phyloP scores from a whole-genome alignment of 2,329 filamentous ascomycete genomes.

The Sporothrix sp. region DNA sequence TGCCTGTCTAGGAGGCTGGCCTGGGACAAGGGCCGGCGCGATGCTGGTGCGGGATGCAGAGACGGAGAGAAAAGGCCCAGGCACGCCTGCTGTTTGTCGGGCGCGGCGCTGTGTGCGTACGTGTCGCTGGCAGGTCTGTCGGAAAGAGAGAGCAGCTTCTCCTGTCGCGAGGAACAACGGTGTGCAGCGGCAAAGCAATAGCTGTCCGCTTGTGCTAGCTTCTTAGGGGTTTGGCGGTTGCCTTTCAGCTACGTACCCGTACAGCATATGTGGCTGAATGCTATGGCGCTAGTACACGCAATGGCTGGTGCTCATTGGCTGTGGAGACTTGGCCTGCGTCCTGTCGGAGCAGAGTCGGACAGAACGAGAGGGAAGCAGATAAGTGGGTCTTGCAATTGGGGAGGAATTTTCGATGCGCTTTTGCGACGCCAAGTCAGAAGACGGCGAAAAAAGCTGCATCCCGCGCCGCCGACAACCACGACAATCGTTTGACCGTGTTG shows the following conservation, averaged over 20 bases:
- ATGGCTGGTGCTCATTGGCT: background rate
- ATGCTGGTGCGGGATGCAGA: too few relatives aligned
- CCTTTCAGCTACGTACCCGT: background rate
- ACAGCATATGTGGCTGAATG: background rate
- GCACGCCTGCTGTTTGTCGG: background rate
- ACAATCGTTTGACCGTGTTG: too few relatives aligned
- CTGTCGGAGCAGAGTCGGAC: background rate
- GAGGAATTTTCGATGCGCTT: slow-evolving; percentile 6
- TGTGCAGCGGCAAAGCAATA: slow-evolving; percentile 1
- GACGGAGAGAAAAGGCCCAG: too few relatives aligned
- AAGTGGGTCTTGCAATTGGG: slow-evolving; percentile 4
- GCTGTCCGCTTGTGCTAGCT: slow-evolving; percentile 4
- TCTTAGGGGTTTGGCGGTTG: background rate
- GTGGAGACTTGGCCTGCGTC: background rate
- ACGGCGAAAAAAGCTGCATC: slow-evolving; percentile 3
- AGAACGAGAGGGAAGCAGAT: background rate
- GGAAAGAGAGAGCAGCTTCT: background rate
- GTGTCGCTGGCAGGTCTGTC: background rate
- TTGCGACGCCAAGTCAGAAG: background rate
- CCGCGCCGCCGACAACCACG: background rate
- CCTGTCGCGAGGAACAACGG: background rate
- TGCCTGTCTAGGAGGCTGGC: too few relatives aligned
- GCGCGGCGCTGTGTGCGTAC: background rate
- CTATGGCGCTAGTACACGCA: background rate
- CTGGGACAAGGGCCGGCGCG: too few relatives aligned